phyloP scores from a whole-genome alignment of 164 flowering plant species.

The Vitis vinifera region ASM3070453v1 NC_081808.1:19290501-19291000 shows the following conservation, averaged over 20 bases:
- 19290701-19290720: not conserved
- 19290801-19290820: no score
- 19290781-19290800: not conserved
- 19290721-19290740: not conserved
- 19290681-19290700: not conserved
- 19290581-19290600: slow-evolving; percentile 4
- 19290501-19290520: slow-evolving; percentile 40
- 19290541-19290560: slow-evolving; percentile 12
- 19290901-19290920: not conserved
- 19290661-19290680: not conserved
- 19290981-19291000: not conserved
- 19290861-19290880: no score
- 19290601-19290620: not conserved
- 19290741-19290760: not conserved
- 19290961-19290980: not conserved
- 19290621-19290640: not conserved
- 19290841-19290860: not conserved
- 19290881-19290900: not conserved
- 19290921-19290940: not conserved
- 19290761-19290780: not conserved
- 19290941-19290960: not conserved
- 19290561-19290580: slow-evolving; percentile 9
- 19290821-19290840: not conserved
- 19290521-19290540: slow-evolving; percentile 22
- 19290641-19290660: not conserved